phyloP scores from a whole-genome alignment of 768 basidiomycete genomes.

The Tricholoma saponaceum region DNA sequence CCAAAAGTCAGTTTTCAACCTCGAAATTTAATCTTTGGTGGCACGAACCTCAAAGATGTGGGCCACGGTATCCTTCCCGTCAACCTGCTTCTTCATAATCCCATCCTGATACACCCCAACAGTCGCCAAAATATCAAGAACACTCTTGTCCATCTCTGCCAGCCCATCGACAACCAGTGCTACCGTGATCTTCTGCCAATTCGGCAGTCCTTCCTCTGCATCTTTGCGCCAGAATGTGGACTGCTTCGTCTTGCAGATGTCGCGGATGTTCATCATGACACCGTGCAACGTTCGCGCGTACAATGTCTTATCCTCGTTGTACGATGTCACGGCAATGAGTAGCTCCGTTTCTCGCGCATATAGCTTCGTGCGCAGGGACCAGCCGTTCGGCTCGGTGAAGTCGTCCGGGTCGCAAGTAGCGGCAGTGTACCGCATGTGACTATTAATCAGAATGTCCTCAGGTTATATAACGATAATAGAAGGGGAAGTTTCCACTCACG shows the following conservation, averaged over 20 bases:
- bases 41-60: slow-evolving; percentile 89
- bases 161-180: slow-evolving; percentile 90
- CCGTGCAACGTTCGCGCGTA: slow-evolving; percentile 90
- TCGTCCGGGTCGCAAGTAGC: slow-evolving; percentile 91
- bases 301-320: slow-evolving; percentile 89
- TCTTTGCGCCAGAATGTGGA: slow-evolving; percentile 86
- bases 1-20: not conserved
- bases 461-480: not conserved
- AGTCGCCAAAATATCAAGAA: slow-evolving; percentile 83
- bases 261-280: slow-evolving; percentile 95
- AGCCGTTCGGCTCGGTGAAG: slow-evolving; percentile 75
- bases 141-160: slow-evolving; percentile 92
- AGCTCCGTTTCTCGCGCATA: slow-evolving; percentile 91
- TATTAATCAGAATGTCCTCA: slow-evolving; percentile 17
- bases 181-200: slow-evolving; percentile 90
- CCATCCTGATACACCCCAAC: slow-evolving; percentile 93
- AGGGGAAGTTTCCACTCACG: slow-evolving; percentile 45
- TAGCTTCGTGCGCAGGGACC: slow-evolving; percentile 78
- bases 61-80: slow-evolving; percentile 84
- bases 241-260: slow-evolving; percentile 94
- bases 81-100: slow-evolving; percentile 90
- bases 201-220: slow-evolving; percentile 79
- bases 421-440: slow-evolving; percentile 92
- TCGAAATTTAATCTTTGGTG: not conserved
- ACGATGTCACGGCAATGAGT: slow-evolving; percentile 90